A percentile compares a stretch with the other conserved stretches of the same genome.
These are phyloP conservation scores for Meyerozyma elateridarum DNA, from an alignment of 1,139 yeast species.

Conservation along the genomic window DNA sequence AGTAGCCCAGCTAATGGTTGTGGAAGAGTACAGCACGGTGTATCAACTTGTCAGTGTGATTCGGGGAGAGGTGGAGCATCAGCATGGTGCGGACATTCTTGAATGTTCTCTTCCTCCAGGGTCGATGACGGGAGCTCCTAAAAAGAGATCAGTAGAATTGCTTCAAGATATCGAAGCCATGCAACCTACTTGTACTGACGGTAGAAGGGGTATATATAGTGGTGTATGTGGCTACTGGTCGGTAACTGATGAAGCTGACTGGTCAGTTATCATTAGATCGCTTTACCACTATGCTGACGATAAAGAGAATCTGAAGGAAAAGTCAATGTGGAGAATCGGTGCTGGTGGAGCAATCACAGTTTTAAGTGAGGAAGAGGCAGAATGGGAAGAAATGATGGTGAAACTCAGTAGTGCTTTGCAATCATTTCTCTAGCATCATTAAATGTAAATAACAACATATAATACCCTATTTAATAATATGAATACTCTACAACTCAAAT, in stretches of 20 bases:
- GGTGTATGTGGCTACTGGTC: conserved; percentile 98
- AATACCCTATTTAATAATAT: no score
- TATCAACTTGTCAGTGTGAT: conserved; percentile 90
- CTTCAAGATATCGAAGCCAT: conserved; percentile 49
- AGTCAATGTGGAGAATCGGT: conserved; percentile 73
- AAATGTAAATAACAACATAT: no score
- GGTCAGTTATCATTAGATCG: conserved; percentile 93
- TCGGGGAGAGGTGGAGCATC: conserved; percentile 48
- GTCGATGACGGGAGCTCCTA: conserved; percentile 99
- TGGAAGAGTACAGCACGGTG: conserved; percentile 89
- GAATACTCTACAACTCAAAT: no score
- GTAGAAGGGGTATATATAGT: conserved; percentile 81
- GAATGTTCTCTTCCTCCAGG: conserved; percentile 91
- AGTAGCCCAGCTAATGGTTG: conserved; percentile 79
- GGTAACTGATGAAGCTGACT: conserved; percentile 80
- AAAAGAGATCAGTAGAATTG: conserved; percentile 83
- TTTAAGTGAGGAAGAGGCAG: conserved; percentile 72
- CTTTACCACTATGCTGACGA: conserved; percentile 63
- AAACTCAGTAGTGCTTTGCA: conserved; percentile 78
- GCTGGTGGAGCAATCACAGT: conserved; percentile 99
- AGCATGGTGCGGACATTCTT: conserved; percentile 71
- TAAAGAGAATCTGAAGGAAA: conserved; percentile 23
- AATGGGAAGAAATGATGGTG: conserved; percentile 88
- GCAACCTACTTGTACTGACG: conserved; percentile 33
- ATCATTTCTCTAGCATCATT: conserved; percentile 34